Percentiles rank a stretch among this genome's conserved stretches.
These are phyloP conservation scores for Ustilago tritici DNA, from an alignment of 1,284 basidiomycete genomes.

Conservation along the genomic window DNA sequence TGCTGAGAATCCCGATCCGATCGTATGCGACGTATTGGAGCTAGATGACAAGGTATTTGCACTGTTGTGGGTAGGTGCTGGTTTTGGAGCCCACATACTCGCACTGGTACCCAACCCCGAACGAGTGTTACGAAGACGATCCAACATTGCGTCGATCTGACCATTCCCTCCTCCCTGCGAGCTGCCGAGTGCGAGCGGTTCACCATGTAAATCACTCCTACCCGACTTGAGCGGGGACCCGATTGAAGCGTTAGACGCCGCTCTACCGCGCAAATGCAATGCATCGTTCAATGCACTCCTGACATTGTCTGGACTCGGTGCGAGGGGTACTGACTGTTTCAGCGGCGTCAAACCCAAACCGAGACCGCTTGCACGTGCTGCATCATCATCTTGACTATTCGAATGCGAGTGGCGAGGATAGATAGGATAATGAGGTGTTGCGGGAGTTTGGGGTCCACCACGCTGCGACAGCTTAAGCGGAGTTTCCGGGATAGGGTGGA, in stretches of 20 bases:
- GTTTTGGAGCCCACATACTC: slow-evolving; percentile 54
- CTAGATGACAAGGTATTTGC: slow-evolving; percentile 1
- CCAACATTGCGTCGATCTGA: slow-evolving; percentile 53
- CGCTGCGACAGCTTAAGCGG: slow-evolving; percentile 58
- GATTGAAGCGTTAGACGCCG: slow-evolving; percentile 26
- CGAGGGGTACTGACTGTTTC: slow-evolving; percentile 38
- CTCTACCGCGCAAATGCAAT: slow-evolving; percentile 34
- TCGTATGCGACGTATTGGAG: slow-evolving; percentile 23
- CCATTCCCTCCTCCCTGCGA: background rate
- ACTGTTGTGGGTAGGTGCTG: slow-evolving; percentile 13
- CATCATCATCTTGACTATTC: slow-evolving; percentile 18
- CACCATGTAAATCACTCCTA: slow-evolving; percentile 23
- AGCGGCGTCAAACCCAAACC: slow-evolving; percentile 49
- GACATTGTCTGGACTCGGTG: slow-evolving; percentile 27
- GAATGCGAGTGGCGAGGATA: slow-evolving; percentile 27
- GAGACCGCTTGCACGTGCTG: slow-evolving; percentile 41
- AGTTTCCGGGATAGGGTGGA: slow-evolving; percentile 59
- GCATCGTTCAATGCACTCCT: slow-evolving; percentile 39
- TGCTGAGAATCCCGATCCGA: slow-evolving; percentile 25
- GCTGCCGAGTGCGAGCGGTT: slow-evolving; percentile 24
- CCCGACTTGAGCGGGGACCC: slow-evolving; percentile 38
- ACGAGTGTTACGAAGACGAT: slow-evolving; percentile 39
- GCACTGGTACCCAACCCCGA: slow-evolving; percentile 42
- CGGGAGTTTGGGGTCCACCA: slow-evolving; percentile 47
- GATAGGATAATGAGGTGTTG: slow-evolving; percentile 41